These are phyloP conservation scores for Hortiboletus campestris DNA, from an alignment of 768 basidiomycete genomes.

Conservation along the genomic window DNA sequence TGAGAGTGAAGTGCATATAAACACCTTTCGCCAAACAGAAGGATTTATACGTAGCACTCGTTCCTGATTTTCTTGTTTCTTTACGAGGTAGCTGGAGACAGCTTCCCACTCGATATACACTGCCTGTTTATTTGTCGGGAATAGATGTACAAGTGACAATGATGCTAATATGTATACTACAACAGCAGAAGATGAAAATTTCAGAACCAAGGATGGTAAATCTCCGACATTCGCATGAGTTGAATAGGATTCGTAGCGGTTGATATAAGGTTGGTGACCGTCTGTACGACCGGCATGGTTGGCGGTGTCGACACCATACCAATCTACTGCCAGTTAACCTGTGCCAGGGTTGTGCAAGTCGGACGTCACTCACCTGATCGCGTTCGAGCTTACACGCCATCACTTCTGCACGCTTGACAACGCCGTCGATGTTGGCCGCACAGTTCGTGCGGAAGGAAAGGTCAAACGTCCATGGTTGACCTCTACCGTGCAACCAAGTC, in stretches of 20 bases:
- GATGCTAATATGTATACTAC: constrained; percentile 4
- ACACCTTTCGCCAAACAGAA: constrained; percentile 73
- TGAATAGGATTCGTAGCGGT: constrained; percentile 84
- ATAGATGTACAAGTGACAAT: constrained; percentile 3
- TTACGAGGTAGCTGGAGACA: not conserved
- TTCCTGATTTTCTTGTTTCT: constrained; percentile 13
- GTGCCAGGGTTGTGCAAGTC: not conserved
- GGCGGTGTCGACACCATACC: constrained; percentile 22
- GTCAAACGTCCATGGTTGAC: constrained; percentile 58
- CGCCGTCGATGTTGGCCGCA: constrained; percentile 59
- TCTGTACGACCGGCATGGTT: constrained; percentile 63
- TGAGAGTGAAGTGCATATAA: constrained; percentile 65
- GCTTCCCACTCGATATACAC: not conserved
- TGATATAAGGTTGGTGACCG: constrained; percentile 78
- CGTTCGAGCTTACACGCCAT: constrained; percentile 87
- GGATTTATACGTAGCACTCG: constrained; percentile 53
- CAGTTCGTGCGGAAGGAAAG: constrained; percentile 55
- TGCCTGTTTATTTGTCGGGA: not conserved
- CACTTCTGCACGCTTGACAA: constrained; percentile 77
- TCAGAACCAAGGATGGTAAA: constrained; percentile 85
- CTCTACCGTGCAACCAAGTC: constrained; percentile 63
- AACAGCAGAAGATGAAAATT: not conserved
- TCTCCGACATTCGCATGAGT: constrained; percentile 82
- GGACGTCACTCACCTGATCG: constrained; percentile 55
- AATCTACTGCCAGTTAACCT: constrained; percentile 18